Base-by-base conservation (phyloP, 2,329 filamentous ascomycete species). In the Neofusicoccum sp. region DNA sequence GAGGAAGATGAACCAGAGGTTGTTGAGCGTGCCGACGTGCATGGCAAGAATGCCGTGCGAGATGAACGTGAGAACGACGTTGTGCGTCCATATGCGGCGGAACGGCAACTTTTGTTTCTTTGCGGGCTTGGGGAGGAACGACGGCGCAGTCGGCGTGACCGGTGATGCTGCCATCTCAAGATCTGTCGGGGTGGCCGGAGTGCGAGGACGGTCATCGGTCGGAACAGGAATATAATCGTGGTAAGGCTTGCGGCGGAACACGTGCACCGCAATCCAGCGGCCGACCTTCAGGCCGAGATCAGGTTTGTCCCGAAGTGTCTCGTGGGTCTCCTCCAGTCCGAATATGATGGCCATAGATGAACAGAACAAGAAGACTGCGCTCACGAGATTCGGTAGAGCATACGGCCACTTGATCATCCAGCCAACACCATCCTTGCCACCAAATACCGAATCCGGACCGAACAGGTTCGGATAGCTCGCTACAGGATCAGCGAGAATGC, bases 401-500 rank as follows among this genome's bases (percentile, higher is more conserved):
- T 88, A 91, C 0, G 88, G 88, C 73, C 85, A 90, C 53, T 76
- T 74, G 20, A 75, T 78, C 79, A 89, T 84, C 86, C 88, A 89
- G 63, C 79, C 74, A 1, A 86, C 86, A 0, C 85, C 86, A 48
- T 80, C 63, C 58, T 81, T 75, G 0, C 84, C 84, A 1, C 84
- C 84, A 33, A 89, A 70, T 0, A 79, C 63, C 0, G 84, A 85
- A 0, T 79, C 81, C 3, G 83, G 80, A 0, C 86, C 87, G 67
- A 91, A 90, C 0, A 89, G 58, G 0, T 73, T 72, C 0, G 88
- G 88, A 68, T 89, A 84, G 8, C 77, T 87, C 6, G 76, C 78
- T 5, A 83, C 78, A 0, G 89, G 88, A 66, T 91, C 86, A 14
- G 89, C 87, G 30, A 91, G 76, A 53, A 89, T 72, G 30, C 89